These are phyloP conservation scores for Alternaria gaisen DNA, from an alignment of 2,329 filamentous ascomycete genomes.

Conservation along the genomic window DNA sequence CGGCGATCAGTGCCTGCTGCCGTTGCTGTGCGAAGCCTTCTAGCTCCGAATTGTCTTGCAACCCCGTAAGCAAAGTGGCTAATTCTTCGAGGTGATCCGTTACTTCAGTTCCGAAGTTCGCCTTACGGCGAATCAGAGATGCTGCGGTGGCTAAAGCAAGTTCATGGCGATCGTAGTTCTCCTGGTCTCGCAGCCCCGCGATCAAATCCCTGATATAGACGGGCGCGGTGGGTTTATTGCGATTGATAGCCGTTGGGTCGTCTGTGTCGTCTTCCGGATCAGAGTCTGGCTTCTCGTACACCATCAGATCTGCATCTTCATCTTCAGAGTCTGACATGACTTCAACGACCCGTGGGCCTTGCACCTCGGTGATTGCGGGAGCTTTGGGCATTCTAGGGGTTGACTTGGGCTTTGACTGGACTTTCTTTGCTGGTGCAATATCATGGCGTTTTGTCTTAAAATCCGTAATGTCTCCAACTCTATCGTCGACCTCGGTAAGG, in stretches of 20 bases:
- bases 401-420: slow-evolving; percentile 17
- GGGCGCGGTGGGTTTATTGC: slow-evolving; percentile 83
- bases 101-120: slow-evolving; percentile 87
- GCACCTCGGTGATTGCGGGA: slow-evolving; percentile 33
- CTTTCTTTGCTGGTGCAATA: neutral
- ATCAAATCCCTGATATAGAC: slow-evolving; percentile 92
- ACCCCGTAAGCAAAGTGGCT: slow-evolving; percentile 75
- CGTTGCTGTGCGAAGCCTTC: slow-evolving; percentile 75
- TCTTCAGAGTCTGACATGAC: slow-evolving; percentile 60
- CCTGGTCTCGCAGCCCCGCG: slow-evolving; percentile 77
- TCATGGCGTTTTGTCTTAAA: slow-evolving; percentile 17
- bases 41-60: slow-evolving; percentile 87
- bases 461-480: slow-evolving; percentile 58
- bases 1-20: slow-evolving; percentile 81
- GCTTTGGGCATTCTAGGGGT: slow-evolving; percentile 16
- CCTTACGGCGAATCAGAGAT: slow-evolving; percentile 84
- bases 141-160: slow-evolving; percentile 81
- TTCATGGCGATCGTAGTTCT: slow-evolving; percentile 85
- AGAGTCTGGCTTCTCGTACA: slow-evolving; percentile 86
- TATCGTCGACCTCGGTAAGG: slow-evolving; percentile 70
- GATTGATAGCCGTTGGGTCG: slow-evolving; percentile 84
- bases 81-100: slow-evolving; percentile 84
- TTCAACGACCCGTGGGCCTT: slow-evolving; percentile 59
- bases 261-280: slow-evolving; percentile 93
- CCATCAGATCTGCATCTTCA: slow-evolving; percentile 70